phyloP scores from a whole-genome alignment of 163 green algal genomes.

The Dunaliella salina region DNA sequence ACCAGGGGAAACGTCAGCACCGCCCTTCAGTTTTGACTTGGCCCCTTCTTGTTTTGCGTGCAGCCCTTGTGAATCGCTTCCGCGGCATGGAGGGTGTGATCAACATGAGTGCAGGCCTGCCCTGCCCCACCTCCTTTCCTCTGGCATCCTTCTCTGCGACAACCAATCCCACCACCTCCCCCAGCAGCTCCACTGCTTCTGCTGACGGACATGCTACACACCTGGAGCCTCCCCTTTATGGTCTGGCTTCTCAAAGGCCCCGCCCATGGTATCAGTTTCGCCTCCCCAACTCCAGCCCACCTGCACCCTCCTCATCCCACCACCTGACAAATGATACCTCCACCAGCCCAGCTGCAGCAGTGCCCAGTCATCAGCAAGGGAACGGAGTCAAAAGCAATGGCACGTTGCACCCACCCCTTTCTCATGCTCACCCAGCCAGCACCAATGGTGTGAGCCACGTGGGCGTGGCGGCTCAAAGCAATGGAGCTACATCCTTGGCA shows the following conservation, averaged over 20 bases:
- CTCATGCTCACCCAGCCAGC: background rate
- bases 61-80: slow-evolving; percentile 31
- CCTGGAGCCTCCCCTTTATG: background rate
- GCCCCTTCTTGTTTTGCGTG: too few species aligned
- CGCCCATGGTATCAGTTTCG: background rate
- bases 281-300: slow-evolving; percentile 5
- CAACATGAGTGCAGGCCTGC: slow-evolving; percentile 53
- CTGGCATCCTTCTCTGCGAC: slow-evolving; percentile 25
- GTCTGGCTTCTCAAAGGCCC: background rate
- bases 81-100: slow-evolving; percentile 37
- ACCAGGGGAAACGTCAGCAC: too few species aligned
- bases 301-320: background rate
- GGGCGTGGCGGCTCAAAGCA: too few species aligned
- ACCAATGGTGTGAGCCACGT: too few species aligned
- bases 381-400: background rate
- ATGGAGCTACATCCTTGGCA: background rate
- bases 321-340: too few species aligned
- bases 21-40: too few species aligned
- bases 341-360: too few species aligned
- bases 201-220: background rate
- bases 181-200: too few species aligned
- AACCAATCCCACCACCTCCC: background rate
- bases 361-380: too few species aligned
- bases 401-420: background rate
- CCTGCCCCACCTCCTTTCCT: slow-evolving; percentile 53